phyloP scores from a whole-genome alignment of 352 stramenopile genomes.

The Plasmopara muralis region DNA sequence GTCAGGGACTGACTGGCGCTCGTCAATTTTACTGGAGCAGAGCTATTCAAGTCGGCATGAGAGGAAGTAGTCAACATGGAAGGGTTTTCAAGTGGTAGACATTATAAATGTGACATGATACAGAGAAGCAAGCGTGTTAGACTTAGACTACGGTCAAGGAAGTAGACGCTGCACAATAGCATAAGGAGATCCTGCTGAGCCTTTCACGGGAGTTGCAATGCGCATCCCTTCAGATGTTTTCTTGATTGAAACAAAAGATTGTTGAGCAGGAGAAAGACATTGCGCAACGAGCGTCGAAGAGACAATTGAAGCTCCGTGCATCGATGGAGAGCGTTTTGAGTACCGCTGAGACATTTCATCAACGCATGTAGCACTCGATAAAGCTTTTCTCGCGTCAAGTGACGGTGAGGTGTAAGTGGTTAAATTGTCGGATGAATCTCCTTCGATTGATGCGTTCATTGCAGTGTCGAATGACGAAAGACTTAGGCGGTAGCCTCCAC shows the following conservation, averaged over 20 bases:
- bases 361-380: too few relatives aligned
- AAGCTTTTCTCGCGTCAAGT: too few relatives aligned
- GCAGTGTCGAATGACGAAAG: slow-evolving; percentile 10
- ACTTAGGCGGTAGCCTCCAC: slow-evolving; percentile 47
- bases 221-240: slow-evolving; percentile 6
- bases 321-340: slow-evolving; percentile 6
- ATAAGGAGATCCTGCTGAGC: slow-evolving; percentile 17
- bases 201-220: slow-evolving; percentile 7
- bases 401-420: background rate
- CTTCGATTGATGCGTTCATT: too few relatives aligned
- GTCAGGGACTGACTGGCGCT: slow-evolving; percentile 11
- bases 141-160: background rate
- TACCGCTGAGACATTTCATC: background rate
- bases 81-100: background rate
- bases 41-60: slow-evolving; percentile 15
- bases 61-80: slow-evolving; percentile 2
- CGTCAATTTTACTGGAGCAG: slow-evolving; percentile 51
- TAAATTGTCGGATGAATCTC: background rate
- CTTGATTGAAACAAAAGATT: slow-evolving; percentile 1
- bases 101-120: slow-evolving; percentile 16
- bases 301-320: slow-evolving; percentile 7
- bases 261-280: background rate
- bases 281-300: slow-evolving; percentile 1
- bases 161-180: slow-evolving; percentile 16
- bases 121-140: slow-evolving; percentile 2